Percentiles rank a stretch among this genome's conserved stretches.
phyloP scores from a whole-genome alignment of 2,329 filamentous ascomycete species.

The Pseudogymnoascus sp. region DNA sequence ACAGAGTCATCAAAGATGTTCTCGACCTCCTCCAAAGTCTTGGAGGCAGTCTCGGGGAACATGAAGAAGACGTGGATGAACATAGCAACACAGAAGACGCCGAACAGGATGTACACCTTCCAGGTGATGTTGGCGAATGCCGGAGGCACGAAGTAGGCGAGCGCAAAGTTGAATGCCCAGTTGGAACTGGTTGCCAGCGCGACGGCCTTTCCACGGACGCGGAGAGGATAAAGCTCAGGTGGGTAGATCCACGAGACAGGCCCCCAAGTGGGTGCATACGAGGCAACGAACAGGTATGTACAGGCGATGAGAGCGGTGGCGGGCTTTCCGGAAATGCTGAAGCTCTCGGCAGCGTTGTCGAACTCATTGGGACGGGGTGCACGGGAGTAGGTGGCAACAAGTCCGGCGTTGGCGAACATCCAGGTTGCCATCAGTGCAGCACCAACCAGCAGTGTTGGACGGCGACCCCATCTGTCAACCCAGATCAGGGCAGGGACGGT shows the following conservation, averaged over 20 bases:
- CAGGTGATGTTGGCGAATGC: constrained; percentile 40
- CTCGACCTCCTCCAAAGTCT: constrained; percentile 47
- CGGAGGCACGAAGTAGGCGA: constrained; percentile 41
- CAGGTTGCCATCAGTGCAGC: constrained; percentile 40
- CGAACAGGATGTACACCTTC: constrained; percentile 45
- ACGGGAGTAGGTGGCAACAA: constrained; percentile 37
- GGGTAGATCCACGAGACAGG: constrained; percentile 39
- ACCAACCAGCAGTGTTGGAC: constrained; percentile 56
- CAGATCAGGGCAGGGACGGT: constrained; percentile 67
- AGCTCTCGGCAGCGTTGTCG: constrained; percentile 36
- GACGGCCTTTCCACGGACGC: constrained; percentile 45
- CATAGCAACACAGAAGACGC: constrained; percentile 42
- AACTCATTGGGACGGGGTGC: constrained; percentile 29
- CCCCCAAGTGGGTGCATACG: constrained; percentile 39
- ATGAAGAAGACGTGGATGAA: constrained; percentile 45
- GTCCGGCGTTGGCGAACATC: constrained; percentile 39
- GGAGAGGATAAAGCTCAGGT: constrained; percentile 41
- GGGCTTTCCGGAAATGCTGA: constrained; percentile 39
- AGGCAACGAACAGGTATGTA: constrained; percentile 56
- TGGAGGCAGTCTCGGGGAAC: constrained; percentile 49
- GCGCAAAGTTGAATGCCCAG: constrained; percentile 44
- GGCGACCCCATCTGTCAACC: constrained; percentile 70
- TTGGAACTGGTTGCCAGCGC: constrained; percentile 43
- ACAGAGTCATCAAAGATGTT: constrained; percentile 46
- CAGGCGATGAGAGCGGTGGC: constrained; percentile 55